Conservation (phyloP, 2,329 filamentous ascomycete species). For the Phyllosticta ampelicida region DNA sequence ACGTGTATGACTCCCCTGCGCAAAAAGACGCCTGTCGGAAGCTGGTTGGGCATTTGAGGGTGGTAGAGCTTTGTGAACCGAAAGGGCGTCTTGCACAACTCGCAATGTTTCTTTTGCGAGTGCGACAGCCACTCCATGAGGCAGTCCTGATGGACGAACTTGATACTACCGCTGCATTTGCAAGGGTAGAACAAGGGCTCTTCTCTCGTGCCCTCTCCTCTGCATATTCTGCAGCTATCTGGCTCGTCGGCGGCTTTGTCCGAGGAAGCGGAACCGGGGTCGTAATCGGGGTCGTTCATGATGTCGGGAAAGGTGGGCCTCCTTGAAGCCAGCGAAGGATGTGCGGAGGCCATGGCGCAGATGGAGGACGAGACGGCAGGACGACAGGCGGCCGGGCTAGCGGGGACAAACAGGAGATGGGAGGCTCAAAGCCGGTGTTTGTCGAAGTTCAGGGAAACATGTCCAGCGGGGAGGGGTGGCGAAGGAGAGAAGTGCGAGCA, state of each 20-base stretch:
- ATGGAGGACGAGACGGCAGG: neutral
- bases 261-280: conserved; percentile 24
- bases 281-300: conserved; percentile 47
- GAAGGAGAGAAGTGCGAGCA: neutral
- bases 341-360: conserved; percentile 3
- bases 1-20: conserved; percentile 67
- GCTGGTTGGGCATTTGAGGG: conserved; percentile 76
- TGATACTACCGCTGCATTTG: conserved; percentile 98
- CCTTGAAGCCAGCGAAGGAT: neutral
- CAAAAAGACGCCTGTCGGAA: conserved; percentile 73
- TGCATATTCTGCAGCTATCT: conserved; percentile 94
- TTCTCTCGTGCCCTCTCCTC: conserved; percentile 69
- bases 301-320: conserved; percentile 27
- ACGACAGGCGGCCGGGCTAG: neutral
- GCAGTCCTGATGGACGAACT: conserved; percentile 95
- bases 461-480: neutral
- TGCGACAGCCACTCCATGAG: conserved; percentile 98
- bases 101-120: conserved; percentile 98
- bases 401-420: neutral
- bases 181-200: conserved; percentile 95
- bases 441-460: conserved; percentile 6
- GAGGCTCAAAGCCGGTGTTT: conserved; percentile 1
- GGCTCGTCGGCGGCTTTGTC: conserved; percentile 39
- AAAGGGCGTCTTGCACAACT: conserved; percentile 97
- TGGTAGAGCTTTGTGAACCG: conserved; percentile 97